phyloP scores from a whole-genome alignment of 805 yeast species.

The Candida takata region DNA sequence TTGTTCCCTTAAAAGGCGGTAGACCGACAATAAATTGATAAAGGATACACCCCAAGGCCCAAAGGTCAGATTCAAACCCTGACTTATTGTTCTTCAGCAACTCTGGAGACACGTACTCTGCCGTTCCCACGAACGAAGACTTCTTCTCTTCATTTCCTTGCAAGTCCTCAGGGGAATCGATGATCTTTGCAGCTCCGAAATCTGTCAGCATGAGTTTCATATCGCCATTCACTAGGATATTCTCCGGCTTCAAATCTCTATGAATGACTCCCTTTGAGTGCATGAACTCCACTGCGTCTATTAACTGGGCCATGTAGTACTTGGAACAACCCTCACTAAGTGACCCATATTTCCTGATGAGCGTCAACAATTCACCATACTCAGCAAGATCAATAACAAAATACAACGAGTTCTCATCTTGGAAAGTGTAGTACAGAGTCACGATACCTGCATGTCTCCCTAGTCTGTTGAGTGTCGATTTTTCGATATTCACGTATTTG shows the following conservation, averaged over 20 bases:
- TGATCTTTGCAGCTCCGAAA: slow-evolving; percentile 93
- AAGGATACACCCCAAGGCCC: slow-evolving; percentile 96
- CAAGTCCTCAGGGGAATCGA: slow-evolving; percentile 28
- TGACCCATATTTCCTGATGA: slow-evolving; percentile 72
- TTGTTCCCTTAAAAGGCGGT: slow-evolving; percentile 81
- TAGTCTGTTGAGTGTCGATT: slow-evolving; percentile 76
- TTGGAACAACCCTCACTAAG: slow-evolving; percentile 66
- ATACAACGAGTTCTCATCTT: slow-evolving; percentile 79
- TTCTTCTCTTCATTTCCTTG: slow-evolving; percentile 10
- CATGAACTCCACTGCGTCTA: slow-evolving; percentile 88
- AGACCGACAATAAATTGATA: slow-evolving; percentile 92
- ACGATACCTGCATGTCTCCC: slow-evolving; percentile 96
- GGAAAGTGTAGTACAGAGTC: slow-evolving; percentile 87
- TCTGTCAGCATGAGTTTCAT: slow-evolving; percentile 91
- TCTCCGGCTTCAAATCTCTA: slow-evolving; percentile 92
- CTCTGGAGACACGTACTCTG: slow-evolving; percentile 95
- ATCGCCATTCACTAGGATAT: slow-evolving; percentile 75
- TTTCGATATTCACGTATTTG: slow-evolving; percentile 93
- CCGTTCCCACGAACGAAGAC: slow-evolving; percentile 92
- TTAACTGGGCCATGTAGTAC: slow-evolving; percentile 77
- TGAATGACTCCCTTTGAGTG: slow-evolving; percentile 88
- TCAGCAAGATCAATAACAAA: slow-evolving; percentile 93
- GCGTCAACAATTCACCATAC: slow-evolving; percentile 84
- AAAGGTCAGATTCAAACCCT: slow-evolving; percentile 87
- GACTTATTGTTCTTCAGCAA: slow-evolving; percentile 73